phyloP scores from a whole-genome alignment of 2,329 filamentous ascomycete genomes.

The Pezicula radicicola region DNA sequence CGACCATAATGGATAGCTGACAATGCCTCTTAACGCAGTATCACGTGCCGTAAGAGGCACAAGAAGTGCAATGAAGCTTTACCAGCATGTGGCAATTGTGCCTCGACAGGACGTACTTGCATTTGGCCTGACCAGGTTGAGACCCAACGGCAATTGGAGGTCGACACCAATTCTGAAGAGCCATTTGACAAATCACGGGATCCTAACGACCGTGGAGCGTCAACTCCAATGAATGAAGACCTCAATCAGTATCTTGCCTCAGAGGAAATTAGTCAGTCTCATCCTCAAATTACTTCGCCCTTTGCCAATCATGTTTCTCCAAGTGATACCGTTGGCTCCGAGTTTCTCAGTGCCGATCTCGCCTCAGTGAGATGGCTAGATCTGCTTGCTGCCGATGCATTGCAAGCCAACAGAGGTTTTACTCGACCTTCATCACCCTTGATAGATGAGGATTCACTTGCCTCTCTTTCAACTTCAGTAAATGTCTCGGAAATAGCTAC shows the following conservation, averaged over 20 bases:
- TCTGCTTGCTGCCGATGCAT: slow-evolving; percentile 7
- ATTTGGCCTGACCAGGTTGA: slow-evolving; percentile 23
- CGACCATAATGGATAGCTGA: background rate
- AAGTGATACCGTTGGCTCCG: background rate
- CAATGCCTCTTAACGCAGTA: slow-evolving; percentile 19
- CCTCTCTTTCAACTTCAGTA: background rate
- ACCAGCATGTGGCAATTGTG: slow-evolving; percentile 40
- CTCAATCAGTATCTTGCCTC: background rate
- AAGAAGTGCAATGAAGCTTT: slow-evolving; percentile 45
- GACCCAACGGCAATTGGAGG: background rate
- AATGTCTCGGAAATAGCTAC: background rate
- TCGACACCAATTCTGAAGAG: background rate
- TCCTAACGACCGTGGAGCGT: background rate
- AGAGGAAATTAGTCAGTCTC: no score
- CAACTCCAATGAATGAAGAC: background rate
- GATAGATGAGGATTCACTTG: background rate
- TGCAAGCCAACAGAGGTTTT: slow-evolving; percentile 8
- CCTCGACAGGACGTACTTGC: slow-evolving; percentile 39
- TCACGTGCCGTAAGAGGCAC: slow-evolving; percentile 39
- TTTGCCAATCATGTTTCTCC: background rate
- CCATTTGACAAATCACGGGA: background rate
- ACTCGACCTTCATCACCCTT: slow-evolving; percentile 4
- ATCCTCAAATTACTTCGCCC: background rate
- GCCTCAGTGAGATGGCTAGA: slow-evolving; percentile 8
- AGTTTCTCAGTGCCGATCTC: background rate